These are phyloP conservation scores for Rhizopogon vulgaris DNA, from an alignment of 768 basidiomycete genomes.

Conservation along the genomic window DNA sequence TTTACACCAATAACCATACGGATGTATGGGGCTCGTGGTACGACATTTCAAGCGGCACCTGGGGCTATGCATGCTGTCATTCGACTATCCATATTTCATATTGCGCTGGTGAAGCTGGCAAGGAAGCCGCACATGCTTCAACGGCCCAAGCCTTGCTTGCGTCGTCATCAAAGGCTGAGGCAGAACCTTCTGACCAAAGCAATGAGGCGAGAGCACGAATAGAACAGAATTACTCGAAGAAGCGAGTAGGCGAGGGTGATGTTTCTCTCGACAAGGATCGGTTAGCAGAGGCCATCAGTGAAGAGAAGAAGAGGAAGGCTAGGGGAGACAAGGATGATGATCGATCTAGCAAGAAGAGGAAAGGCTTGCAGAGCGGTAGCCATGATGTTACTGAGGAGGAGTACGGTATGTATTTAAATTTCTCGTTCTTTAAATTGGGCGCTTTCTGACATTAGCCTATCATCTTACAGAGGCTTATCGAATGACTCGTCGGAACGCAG, in stretches of 20 bases:
- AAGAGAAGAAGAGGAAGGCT: slow-evolving; percentile 76
- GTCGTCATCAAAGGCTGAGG: slow-evolving; percentile 25
- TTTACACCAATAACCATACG: slow-evolving; percentile 89
- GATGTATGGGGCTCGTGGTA: slow-evolving; percentile 99
- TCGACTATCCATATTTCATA: slow-evolving; percentile 82
- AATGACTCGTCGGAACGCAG: slow-evolving; percentile 59
- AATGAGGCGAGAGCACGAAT: slow-evolving; percentile 31
- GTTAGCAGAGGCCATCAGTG: slow-evolving; percentile 63
- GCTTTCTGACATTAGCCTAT: slow-evolving; percentile 5
- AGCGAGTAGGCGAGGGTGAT: slow-evolving; percentile 76
- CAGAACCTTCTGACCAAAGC: slow-evolving; percentile 26
- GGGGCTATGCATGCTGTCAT: slow-evolving; percentile 97
- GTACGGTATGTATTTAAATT: slow-evolving; percentile 46
- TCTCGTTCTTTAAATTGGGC: not conserved
- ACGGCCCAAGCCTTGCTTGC: slow-evolving; percentile 63
- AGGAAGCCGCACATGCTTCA: slow-evolving; percentile 70
- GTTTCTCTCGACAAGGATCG: slow-evolving; percentile 67
- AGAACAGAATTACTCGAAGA: slow-evolving; percentile 74
- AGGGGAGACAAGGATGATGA: slow-evolving; percentile 50
- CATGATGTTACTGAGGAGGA: slow-evolving; percentile 90
- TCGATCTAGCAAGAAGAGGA: slow-evolving; percentile 56
- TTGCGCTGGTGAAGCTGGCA: slow-evolving; percentile 84
- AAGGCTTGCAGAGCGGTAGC: slow-evolving; percentile 40
- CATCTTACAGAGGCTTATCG: slow-evolving; percentile 78
- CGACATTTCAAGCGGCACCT: slow-evolving; percentile 55